phyloP scores from a whole-genome alignment of 306 rosid genomes.

The Gynostemma pentaphyllum region DNA sequence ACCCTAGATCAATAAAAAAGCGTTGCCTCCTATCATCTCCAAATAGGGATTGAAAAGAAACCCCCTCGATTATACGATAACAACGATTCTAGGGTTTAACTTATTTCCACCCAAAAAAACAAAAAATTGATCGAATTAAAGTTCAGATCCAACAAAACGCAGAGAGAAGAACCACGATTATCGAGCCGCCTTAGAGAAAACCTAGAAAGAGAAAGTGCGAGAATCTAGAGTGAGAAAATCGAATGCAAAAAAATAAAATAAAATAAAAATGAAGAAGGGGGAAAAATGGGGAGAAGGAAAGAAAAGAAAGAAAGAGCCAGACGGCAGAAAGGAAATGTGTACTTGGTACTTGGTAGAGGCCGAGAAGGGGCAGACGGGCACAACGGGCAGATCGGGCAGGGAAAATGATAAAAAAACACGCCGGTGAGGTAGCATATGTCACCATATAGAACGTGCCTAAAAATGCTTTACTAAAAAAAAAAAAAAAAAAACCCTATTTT shows the following conservation, averaged over 20 bases:
- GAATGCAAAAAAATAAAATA: constrained; percentile 16
- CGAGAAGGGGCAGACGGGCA: constrained; percentile 26
- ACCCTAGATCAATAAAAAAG: constrained; percentile 28
- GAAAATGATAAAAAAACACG: constrained; percentile 31
- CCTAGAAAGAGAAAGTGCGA: constrained; percentile 12
- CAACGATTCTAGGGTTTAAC: constrained; percentile 4
- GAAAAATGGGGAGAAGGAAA: background rate
- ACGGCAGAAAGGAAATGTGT: constrained; percentile 20
- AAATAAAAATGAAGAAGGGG: background rate
- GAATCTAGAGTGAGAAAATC: constrained; percentile 22
- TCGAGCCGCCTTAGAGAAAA: constrained; percentile 24
- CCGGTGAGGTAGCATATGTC: constrained; percentile 15
- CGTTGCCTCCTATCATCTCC: constrained; percentile 14
- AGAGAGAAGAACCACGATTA: constrained; percentile 13
- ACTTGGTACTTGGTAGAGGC: constrained; percentile 31
- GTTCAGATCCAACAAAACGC: constrained; percentile 20
- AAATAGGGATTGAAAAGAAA: background rate
- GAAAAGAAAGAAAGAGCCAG: constrained; percentile 19
- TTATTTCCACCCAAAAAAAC: background rate
- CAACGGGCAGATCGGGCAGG: no score
- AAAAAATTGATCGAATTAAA: constrained; percentile 14
- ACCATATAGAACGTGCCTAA: constrained; percentile 11
- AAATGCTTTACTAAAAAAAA: constrained; percentile 19
- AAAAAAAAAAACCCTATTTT: no score
- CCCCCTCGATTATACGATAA: constrained; percentile 14